Evolutionary conservation across 2,329 filamentous ascomycete genomes (phyloP).

Genomic region (Elsinoe necatrix): DNA sequence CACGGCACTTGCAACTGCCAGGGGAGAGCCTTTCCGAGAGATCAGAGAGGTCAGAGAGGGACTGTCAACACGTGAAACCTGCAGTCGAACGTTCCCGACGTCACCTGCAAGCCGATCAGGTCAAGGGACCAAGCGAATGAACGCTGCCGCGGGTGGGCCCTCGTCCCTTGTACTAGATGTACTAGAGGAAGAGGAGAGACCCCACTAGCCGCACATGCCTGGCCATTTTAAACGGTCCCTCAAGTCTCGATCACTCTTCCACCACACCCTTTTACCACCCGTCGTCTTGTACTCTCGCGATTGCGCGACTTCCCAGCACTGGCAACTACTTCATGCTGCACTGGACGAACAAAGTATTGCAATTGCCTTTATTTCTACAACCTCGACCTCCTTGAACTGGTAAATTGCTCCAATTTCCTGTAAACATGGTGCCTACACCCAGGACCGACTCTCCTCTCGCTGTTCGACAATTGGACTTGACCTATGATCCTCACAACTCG

Average conservation of each 20-base stretch:
- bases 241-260: slow-evolving; percentile 7
- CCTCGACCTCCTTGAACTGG: slow-evolving; percentile 12
- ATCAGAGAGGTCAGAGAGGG: background rate
- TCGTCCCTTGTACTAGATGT: too few species aligned
- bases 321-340: slow-evolving; percentile 12
- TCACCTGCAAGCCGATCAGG: background rate
- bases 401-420: background rate
- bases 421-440: slow-evolving; percentile 15
- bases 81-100: too few species aligned
- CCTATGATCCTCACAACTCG: slow-evolving; percentile 69
- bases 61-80: too few species aligned
- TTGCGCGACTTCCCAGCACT: slow-evolving; percentile 12
- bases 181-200: background rate
- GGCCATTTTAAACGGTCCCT: slow-evolving; percentile 7
- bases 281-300: slow-evolving; percentile 8
- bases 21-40: background rate
- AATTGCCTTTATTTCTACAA: slow-evolving; percentile 14
- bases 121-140: background rate
- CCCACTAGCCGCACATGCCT: slow-evolving; percentile 10
- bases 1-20: slow-evolving; percentile 4
- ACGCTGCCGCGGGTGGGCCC: background rate
- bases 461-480: slow-evolving; percentile 56
- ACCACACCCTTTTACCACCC: background rate
- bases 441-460: slow-evolving; percentile 28
- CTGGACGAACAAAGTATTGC: slow-evolving; percentile 9